Conservation (phyloP, 78 protist genomes). For the Dictyostelium purpureum region DNA sequence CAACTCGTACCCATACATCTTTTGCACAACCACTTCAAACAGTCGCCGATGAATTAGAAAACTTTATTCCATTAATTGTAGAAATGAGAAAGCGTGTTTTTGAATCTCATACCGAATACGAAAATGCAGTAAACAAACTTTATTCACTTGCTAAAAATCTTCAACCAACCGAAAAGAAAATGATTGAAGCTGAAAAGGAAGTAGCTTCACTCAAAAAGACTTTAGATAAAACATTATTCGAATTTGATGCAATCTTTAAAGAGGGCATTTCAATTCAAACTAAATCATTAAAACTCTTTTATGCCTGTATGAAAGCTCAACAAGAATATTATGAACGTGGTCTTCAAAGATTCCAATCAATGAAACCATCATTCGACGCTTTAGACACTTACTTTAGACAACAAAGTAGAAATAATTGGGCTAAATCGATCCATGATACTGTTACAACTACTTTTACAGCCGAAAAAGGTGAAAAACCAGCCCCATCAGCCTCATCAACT, state of each 20-base stretch:
- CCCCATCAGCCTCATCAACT: neutral
- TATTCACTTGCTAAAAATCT: constrained; percentile 53
- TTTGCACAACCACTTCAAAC: constrained; percentile 30
- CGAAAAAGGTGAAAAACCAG: too few species aligned
- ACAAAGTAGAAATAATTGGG: constrained; percentile 30
- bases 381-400: constrained; percentile 46
- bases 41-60: constrained; percentile 36
- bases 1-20: constrained; percentile 20
- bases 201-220: constrained; percentile 11
- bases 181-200: constrained; percentile 56
- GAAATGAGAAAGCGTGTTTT: constrained; percentile 62
- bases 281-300: constrained; percentile 42
- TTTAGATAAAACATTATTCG: constrained; percentile 13
- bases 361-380: constrained; percentile 58
- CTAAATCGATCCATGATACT: constrained; percentile 1
- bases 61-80: constrained; percentile 30
- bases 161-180: constrained; percentile 56
- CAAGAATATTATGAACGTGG: constrained; percentile 75
- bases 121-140: constrained; percentile 17
- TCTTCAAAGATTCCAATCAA: constrained; percentile 50
- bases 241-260: constrained; percentile 52
- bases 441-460: constrained; percentile 3
- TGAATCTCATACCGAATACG: constrained; percentile 54
- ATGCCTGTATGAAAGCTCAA: constrained; percentile 69
- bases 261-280: constrained; percentile 40